A percentile compares a stretch with the other conserved stretches of the same genome.
Evolutionary conservation across 2,329 filamentous ascomycete species (phyloP).

Genomic region (Colletotrichum sp.): DNA sequence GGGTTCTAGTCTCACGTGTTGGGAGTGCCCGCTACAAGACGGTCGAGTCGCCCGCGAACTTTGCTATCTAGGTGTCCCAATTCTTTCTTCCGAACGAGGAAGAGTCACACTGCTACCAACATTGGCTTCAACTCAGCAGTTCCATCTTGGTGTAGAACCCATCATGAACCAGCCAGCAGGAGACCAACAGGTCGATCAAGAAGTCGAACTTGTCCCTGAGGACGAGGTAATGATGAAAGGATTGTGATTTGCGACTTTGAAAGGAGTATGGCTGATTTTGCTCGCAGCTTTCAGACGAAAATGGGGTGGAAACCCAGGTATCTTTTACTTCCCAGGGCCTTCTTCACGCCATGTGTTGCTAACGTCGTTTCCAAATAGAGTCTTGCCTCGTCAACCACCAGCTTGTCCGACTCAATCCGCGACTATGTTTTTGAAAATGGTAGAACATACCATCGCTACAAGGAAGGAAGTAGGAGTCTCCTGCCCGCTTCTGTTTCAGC

Average conservation of each 20-base stretch:
- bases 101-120: not conserved
- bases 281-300: not conserved
- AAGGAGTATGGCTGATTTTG: not conserved
- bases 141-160: fast-evolving
- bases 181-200: not conserved
- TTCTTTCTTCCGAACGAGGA: fast-evolving
- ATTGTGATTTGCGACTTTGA: not conserved
- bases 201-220: not conserved
- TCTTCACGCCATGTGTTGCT: not conserved
- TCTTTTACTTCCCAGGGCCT: fast-evolving
- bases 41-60: not conserved
- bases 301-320: not conserved
- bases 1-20: not conserved
- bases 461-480: not conserved
- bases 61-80: not conserved
- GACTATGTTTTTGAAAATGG: not conserved
- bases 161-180: not conserved
- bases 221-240: not conserved
- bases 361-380: not conserved
- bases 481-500: not conserved
- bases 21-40: not conserved
- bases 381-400: not conserved
- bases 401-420: not conserved
- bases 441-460: not conserved
- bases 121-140: not conserved